Base-by-base conservation (phyloP, 257 asterid species). In the Solanum pinnatisectum region DNA sequence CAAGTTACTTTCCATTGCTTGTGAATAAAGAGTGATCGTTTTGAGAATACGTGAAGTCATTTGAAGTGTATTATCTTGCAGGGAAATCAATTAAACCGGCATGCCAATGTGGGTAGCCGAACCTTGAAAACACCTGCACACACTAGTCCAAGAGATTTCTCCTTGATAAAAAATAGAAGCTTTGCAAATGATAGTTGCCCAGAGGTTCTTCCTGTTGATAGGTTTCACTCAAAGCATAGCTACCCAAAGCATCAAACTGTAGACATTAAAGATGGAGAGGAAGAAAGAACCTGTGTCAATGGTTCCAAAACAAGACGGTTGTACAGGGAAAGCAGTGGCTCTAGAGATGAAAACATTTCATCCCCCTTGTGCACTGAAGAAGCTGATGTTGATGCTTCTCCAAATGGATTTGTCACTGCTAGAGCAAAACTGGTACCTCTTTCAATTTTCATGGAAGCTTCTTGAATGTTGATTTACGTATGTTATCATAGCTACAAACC, bases 351-450 rank as follows among this genome's bases (percentile, higher is more conserved):
- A 81, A 88, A 56, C 77, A 52, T 89, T 33, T 92, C 92, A 89
- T 94, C 98, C 59, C 95, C 99, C 59, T 89, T 93, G 40, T 86
- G 89, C 89, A 84, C 77, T 83, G 98, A 94, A 92, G 98, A 94
- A 90, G 91, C 91, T 85, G 96, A 91, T 23, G 71, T n/a, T 25
- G 96, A 93, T 90, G 91, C 91, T 88, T 89, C 98, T 42, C 89
- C 91, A 88, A 93, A 91, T 88, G 98, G 99, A 86, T 97, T 97
- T 90, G 99, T 97, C 74, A 97, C 99, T 89, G 99, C 99, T 78
- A 94, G 96, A 89, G 90, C 95, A 86, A 97, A 97, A 94, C 90
- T 96, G 98, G 99, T 97, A 93, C 87, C 87, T 81, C 32, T 71
- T 85, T 16, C 36, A 40, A 6, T 49, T 82, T 32, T 82, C 30